Base-by-base conservation (phyloP, 371 early-diverging fungal genomes). In the Pancytospora philotis region DNA sequence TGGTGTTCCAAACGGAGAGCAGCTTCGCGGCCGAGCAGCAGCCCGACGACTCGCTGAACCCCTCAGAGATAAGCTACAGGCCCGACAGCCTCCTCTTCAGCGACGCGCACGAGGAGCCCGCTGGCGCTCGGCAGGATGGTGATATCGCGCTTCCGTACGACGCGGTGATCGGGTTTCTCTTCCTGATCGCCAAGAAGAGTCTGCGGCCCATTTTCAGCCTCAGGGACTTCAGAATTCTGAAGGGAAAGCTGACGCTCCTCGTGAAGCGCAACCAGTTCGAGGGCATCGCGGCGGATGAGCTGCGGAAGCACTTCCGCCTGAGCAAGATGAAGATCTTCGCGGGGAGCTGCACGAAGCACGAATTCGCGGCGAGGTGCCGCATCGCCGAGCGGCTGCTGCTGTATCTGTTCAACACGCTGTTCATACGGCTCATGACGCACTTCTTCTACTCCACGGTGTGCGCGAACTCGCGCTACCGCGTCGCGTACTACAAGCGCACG, bases 261-360 rank as follows among this genome's bases (percentile, higher is more conserved):
- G n/a, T 77, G 41, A 49, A 45, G 30, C 71, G 62, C 65, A 77
- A 77, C 41, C 39, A 39, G 61, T 74, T 41, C 51, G 77, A 77
- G 60, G 60, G 27, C 2, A 19, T 77, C 10, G 65, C 13, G 34
- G 39, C 52, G 31, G 38, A 51, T 52, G 77, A 77, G 27, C 22
- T 77, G 32, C 39, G 39, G 1, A 56, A 56, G 35, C 41, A 71
- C 38, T 71, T 76, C 25, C 69, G 50, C 39, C 66, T 74, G 4
- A 13, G 53, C 4, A 62, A 62, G 25, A 27, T 62, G 8, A 62
- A 55, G 37, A 60, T 61, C 6, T 62, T 62, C 57, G 6, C 31
- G 6, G 48, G 55, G 39, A 13, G 45, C 8, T 63, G 63, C 30
- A 45, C n/a, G 53, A 56, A 39, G 27, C 30, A 16, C 28, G 68